Conservation (phyloP, 768 basidiomycete species). For the Kwoniella sp. region DNA sequence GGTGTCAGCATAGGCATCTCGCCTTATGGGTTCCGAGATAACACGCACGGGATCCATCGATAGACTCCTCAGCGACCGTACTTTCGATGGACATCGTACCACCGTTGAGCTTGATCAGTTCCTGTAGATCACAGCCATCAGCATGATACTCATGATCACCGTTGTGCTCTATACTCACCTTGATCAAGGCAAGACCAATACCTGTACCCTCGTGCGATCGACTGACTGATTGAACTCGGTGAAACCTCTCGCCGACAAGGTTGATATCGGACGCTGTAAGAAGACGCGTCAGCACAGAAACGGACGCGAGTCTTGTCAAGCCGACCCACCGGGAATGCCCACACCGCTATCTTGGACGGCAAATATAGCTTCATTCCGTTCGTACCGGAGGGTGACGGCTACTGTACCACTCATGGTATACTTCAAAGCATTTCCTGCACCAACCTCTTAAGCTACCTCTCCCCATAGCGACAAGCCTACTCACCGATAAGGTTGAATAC, state of each 20-base stretch:
- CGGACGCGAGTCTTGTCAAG: not conserved
- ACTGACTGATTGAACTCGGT: constrained; percentile 48
- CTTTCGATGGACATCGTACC: constrained; percentile 48
- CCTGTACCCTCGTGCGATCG: constrained; percentile 52
- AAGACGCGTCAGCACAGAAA: not conserved
- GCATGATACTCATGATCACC: not conserved
- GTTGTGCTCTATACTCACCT: constrained; percentile 21
- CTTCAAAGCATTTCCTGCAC: constrained; percentile 49
- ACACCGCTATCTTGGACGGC: constrained; percentile 50
- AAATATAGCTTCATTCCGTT: constrained; percentile 30
- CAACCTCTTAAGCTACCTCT: not conserved
- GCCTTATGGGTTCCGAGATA: no score
- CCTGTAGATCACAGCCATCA: no score
- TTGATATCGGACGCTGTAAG: constrained; percentile 35
- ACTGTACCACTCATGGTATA: constrained; percentile 43
- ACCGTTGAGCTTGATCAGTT: constrained; percentile 52
- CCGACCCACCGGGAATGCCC: constrained; percentile 47
- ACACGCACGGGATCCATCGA: constrained; percentile 34
- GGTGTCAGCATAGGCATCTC: constrained; percentile 6
- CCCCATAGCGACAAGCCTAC: not conserved
- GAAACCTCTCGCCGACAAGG: constrained; percentile 51
- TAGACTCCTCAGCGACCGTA: constrained; percentile 37
- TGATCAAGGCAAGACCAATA: constrained; percentile 50
- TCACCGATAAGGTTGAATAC: constrained; percentile 50
- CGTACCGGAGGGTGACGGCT: constrained; percentile 37